Evolutionary conservation across 2,329 filamentous ascomycete species (phyloP).

Genomic region (Diaporthe velutina): DNA sequence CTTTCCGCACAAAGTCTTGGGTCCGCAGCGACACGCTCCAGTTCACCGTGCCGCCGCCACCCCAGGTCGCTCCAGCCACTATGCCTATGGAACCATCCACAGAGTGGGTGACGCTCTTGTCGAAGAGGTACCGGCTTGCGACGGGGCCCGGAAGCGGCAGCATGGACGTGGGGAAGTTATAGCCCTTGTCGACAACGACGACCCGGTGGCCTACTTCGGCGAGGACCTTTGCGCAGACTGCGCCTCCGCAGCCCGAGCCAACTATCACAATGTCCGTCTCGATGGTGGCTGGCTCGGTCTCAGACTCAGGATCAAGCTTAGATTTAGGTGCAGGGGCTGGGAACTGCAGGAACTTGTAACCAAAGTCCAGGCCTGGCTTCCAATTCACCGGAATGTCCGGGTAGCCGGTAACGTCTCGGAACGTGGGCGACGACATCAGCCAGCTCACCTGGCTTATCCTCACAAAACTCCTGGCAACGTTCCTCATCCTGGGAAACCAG

Average conservation of each 20-base stretch:
- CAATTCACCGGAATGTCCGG: constrained; percentile 66
- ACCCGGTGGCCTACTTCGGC: constrained; percentile 81
- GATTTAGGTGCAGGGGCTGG: constrained; percentile 49
- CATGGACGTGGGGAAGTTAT: constrained; percentile 77
- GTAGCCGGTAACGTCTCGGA: constrained; percentile 69
- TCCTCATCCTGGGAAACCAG: constrained; percentile 66
- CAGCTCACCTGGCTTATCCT: constrained; percentile 67
- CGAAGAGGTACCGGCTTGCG: constrained; percentile 74
- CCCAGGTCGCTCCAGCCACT: constrained; percentile 78
- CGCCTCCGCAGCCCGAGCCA: constrained; percentile 89
- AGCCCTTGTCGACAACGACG: constrained; percentile 84
- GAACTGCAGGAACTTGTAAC: constrained; percentile 74
- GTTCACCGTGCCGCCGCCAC: constrained; percentile 87
- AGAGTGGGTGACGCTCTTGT: constrained; percentile 69
- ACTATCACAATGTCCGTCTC: constrained; percentile 88
- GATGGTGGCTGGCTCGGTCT: constrained; percentile 64
- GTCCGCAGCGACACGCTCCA: constrained; percentile 78
- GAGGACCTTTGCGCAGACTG: constrained; percentile 83
- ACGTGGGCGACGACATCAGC: constrained; percentile 66
- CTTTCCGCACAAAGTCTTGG: constrained; percentile 80
- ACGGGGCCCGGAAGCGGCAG: constrained; percentile 78
- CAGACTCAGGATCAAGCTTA: constrained; percentile 38
- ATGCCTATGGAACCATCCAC: constrained; percentile 70
- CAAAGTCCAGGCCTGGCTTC: constrained; percentile 63
- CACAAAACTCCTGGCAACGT: constrained; percentile 68